Percentiles rank a stretch among this genome's conserved stretches.
These are phyloP conservation scores for Xerocomus amazonicus DNA, from an alignment of 1,284 basidiomycete species.

Conservation along the genomic window DNA sequence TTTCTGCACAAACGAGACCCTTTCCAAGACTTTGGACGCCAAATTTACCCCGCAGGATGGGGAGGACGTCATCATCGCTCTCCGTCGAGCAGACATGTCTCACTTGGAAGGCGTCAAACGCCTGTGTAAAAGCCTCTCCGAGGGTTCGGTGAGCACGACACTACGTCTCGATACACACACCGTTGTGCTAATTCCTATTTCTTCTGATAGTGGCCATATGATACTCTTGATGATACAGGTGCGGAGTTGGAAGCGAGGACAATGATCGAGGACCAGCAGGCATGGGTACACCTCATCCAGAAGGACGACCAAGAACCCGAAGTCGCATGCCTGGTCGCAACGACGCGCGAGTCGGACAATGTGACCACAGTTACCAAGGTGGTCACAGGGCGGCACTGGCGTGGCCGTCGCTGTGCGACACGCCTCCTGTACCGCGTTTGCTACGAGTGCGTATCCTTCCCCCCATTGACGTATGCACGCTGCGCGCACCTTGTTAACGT, in stretches of 20 bases:
- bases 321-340: slow-evolving; percentile 63
- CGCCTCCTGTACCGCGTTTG: slow-evolving; percentile 44
- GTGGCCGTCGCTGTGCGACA: slow-evolving; percentile 42
- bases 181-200: neutral
- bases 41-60: slow-evolving; percentile 6
- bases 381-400: slow-evolving; percentile 40
- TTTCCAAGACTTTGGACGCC: slow-evolving; percentile 27
- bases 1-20: slow-evolving; percentile 46
- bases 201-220: slow-evolving; percentile 45
- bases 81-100: slow-evolving; percentile 42
- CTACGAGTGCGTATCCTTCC: slow-evolving; percentile 32
- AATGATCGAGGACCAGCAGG: slow-evolving; percentile 45
- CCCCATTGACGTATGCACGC: neutral
- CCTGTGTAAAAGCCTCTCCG: slow-evolving; percentile 56
- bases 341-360: slow-evolving; percentile 39
- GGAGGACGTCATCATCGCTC: slow-evolving; percentile 30
- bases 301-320: slow-evolving; percentile 23
- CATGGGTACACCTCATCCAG: slow-evolving; percentile 58
- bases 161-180: too few relatives aligned
- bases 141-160: slow-evolving; percentile 48
- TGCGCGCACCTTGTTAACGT: neutral
- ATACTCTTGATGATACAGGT: slow-evolving; percentile 39
- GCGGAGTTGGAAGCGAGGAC: slow-evolving; percentile 50
- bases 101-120: slow-evolving; percentile 44
- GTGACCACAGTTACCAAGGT: slow-evolving; percentile 52